Percentiles rank a stretch among this genome's conserved stretches.
These are phyloP conservation scores for Fusarium keratoplasticum DNA, from an alignment of 2,329 filamentous ascomycete species.

Conservation along the genomic window DNA sequence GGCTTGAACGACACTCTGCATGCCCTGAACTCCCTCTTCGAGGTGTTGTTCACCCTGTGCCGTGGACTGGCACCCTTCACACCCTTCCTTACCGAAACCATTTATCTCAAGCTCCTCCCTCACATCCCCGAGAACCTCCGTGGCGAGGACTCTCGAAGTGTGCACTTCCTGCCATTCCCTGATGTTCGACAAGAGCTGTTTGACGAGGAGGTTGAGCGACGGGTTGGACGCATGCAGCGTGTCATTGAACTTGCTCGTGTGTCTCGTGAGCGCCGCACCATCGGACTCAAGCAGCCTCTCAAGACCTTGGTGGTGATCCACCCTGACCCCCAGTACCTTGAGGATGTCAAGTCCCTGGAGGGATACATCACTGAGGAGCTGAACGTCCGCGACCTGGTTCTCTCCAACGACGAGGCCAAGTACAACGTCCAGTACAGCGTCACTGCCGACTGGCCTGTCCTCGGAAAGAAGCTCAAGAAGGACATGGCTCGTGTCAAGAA, in stretches of 20 bases:
- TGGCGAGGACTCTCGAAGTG: slow-evolving; percentile 81
- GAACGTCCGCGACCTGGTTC: slow-evolving; percentile 86
- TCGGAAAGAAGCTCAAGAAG: slow-evolving; percentile 98
- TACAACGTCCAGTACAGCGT: slow-evolving; percentile 95
- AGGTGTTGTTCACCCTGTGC: slow-evolving; percentile 90
- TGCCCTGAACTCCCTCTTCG: slow-evolving; percentile 93
- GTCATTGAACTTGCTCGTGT: slow-evolving; percentile 93
- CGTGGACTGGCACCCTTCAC: slow-evolving; percentile 93
- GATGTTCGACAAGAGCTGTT: slow-evolving; percentile 90
- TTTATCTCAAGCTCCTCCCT: slow-evolving; percentile 85
- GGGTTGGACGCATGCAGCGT: slow-evolving; percentile 91
- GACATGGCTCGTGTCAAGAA: slow-evolving; percentile 93
- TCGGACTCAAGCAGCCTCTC: slow-evolving; percentile 90
- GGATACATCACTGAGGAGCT: slow-evolving; percentile 93
- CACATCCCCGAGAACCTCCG: slow-evolving; percentile 80
- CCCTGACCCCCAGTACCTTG: slow-evolving; percentile 82
- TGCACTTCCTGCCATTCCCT: slow-evolving; percentile 93
- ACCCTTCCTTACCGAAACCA: slow-evolving; percentile 94
- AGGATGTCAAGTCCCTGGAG: slow-evolving; percentile 87
- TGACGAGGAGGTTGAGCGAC: slow-evolving; percentile 85
- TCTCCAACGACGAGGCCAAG: slow-evolving; percentile 87
- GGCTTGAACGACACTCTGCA: slow-evolving; percentile 88
- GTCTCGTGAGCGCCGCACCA: slow-evolving; percentile 84
- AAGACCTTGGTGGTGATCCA: slow-evolving; percentile 93
- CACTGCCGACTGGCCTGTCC: slow-evolving; percentile 89